phyloP scores from a whole-genome alignment of 345 rosid genomes.

The Iberis pinnata region DNA sequence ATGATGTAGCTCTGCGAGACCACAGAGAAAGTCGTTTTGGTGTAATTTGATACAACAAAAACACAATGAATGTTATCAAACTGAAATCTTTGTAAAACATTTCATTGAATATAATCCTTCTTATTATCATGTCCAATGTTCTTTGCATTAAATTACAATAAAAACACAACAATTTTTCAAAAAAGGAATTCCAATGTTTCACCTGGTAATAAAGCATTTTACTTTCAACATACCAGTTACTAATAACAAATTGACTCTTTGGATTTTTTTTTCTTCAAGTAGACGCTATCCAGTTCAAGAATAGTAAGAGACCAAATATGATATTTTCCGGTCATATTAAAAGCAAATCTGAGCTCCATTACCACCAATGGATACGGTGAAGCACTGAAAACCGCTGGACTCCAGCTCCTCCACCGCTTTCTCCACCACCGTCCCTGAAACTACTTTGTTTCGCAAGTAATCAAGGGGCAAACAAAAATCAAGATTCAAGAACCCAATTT shows the following conservation, averaged over 20 bases:
- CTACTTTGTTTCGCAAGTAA: conserved; percentile 30
- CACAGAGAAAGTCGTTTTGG: conserved; percentile 41
- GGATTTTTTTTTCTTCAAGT: conserved; percentile 10
- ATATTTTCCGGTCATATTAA: conserved; percentile 17
- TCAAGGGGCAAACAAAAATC: conserved; percentile 35
- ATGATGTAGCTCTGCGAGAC: conserved; percentile 60
- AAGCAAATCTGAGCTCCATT: conserved; percentile 59
- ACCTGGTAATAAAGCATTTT: conserved; percentile 21
- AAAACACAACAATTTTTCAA: conserved; percentile 3
- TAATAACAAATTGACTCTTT: background rate
- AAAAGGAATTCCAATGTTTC: conserved; percentile 2
- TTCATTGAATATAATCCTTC: no score
- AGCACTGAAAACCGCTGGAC: conserved; percentile 73
- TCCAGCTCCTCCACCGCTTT: conserved; percentile 64
- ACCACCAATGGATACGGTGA: conserved; percentile 71
- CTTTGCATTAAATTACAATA: conserved; percentile 4
- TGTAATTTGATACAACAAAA: conserved; percentile 36
- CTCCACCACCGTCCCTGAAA: conserved; percentile 48
- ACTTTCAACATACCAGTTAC: conserved; percentile 15
- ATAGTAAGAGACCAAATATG: conserved; percentile 15
- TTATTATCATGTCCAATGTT: no score
- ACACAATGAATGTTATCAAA: no score
- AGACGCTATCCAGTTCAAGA: conserved; percentile 10
- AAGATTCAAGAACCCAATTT: conserved; percentile 1
- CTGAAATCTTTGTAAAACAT: background rate